phyloP scores from a whole-genome alignment of 306 rosid species.

The Acacia confusa region DNA sequence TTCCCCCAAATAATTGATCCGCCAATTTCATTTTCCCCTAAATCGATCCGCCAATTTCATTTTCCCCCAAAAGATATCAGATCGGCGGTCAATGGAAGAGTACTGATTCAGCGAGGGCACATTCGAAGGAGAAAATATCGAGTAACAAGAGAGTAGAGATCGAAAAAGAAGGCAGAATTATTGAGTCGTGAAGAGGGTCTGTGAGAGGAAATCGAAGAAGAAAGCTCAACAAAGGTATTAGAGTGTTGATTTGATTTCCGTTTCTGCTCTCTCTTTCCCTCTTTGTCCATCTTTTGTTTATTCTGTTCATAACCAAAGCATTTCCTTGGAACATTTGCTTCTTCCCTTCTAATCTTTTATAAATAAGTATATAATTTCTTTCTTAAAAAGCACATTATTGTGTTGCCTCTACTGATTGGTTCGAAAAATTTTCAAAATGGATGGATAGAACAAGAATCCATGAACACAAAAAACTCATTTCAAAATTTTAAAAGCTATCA shows the following conservation, averaged over 20 bases:
- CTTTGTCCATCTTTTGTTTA: background rate
- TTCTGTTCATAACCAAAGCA: background rate
- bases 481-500: background rate
- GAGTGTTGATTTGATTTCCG: background rate
- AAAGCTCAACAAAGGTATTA: background rate
- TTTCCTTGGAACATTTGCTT: background rate
- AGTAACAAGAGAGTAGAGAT: background rate
- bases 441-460: background rate
- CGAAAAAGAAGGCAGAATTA: background rate
- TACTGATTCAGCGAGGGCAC: too few relatives aligned
- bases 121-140: background rate
- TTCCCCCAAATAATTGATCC: too few relatives aligned
- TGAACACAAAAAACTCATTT: background rate
- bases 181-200: background rate
- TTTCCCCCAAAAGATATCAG: too few relatives aligned
- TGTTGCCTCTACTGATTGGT: background rate
- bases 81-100: background rate
- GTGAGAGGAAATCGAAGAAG: background rate
- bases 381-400: background rate
- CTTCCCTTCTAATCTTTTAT: background rate
- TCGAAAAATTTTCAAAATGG: too few relatives aligned
- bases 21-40: too few relatives aligned
- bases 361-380: too few relatives aligned
- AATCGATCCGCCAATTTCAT: too few relatives aligned
- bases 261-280: background rate